phyloP scores from a whole-genome alignment of 2,329 filamentous ascomycete species.

The Colletotrichum costaricense region DNA sequence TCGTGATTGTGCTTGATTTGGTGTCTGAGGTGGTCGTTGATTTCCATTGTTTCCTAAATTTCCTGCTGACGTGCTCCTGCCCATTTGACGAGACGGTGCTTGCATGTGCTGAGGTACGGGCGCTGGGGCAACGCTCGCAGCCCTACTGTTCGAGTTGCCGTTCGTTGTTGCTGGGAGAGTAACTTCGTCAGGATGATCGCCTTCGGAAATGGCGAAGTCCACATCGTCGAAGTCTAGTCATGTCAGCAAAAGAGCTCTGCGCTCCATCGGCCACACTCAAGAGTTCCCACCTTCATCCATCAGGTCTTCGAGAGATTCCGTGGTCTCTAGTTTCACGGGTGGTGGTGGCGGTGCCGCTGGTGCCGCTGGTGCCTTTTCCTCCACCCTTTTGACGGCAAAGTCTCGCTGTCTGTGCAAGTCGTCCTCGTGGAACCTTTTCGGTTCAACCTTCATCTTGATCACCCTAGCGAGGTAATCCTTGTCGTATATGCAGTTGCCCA shows the following conservation, averaged over 20 bases:
- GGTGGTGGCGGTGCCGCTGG: slow-evolving; percentile 24
- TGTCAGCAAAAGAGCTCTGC: slow-evolving; percentile 13
- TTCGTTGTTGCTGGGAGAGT: slow-evolving; percentile 58
- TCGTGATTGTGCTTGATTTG: slow-evolving; percentile 45
- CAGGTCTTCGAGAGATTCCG: slow-evolving; percentile 64
- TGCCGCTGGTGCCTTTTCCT: slow-evolving; percentile 25
- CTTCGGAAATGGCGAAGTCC: slow-evolving; percentile 77
- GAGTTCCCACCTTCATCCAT: slow-evolving; percentile 54
- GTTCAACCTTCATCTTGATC: slow-evolving; percentile 86
- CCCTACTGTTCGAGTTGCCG: slow-evolving; percentile 38
- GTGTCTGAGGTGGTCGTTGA: slow-evolving; percentile 47
- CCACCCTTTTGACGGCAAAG: slow-evolving; percentile 71
- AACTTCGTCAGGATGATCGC: slow-evolving; percentile 83
- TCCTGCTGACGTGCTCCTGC: slow-evolving; percentile 44
- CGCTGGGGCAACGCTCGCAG: slow-evolving; percentile 41
- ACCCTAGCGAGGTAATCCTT: slow-evolving; percentile 92
- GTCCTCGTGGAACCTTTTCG: slow-evolving; percentile 81
- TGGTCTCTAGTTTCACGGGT: slow-evolving; percentile 45
- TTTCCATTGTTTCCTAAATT: slow-evolving; percentile 40
- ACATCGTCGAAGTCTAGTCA: slow-evolving; percentile 76
- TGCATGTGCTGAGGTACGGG: slow-evolving; percentile 47
- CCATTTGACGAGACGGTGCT: slow-evolving; percentile 48
- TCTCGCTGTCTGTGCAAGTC: slow-evolving; percentile 85
- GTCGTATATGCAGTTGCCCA: slow-evolving; percentile 99
- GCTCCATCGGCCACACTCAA: not conserved